Base-by-base conservation (phyloP, 2,329 filamentous ascomycete species). In the Xylariales sp. region DNA sequence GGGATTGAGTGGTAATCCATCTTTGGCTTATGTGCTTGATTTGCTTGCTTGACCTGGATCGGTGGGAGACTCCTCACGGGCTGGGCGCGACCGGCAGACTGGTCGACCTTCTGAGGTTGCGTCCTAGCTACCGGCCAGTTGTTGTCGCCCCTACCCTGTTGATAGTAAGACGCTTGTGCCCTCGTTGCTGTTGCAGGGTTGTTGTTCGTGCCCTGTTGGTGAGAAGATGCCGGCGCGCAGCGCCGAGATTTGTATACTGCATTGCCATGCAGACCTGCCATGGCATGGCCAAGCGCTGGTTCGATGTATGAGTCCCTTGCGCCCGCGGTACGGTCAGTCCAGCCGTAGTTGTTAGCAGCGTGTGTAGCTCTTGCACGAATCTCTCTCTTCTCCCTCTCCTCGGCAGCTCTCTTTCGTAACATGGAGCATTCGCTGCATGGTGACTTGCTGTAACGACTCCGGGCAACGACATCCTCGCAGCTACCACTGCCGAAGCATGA, bases 291-390 rank as follows among this genome's bases (percentile, higher is more conserved):
- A 24, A 52, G 44, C 1, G 14, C 4, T 1, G 51, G 46, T 20
- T 58, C 54, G 15, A 53, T 44, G 3, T 45, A 33, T 11, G 54
- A 55, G 40, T 53, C 51, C 12, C 52, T 46, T 14, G 31, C 46
- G 3, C 43, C 32, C 19, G 14, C 6, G 5, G 12, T 38, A 34
- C 18, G 36, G 8, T 31, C 24, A 29, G 31, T 35, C 50, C 51
- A 57, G 16, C 51, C 51, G 38, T 57, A 52, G 4, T 40, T 38
- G 10, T 37, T 36, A 3, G 51, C 51, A 3, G 54, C 51, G 4
- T 35, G 40, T 1, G 46, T 46, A 10, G 52, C 50, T 10, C 19
- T 10, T 11, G 19, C n/a, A 7, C 20, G 34, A 18, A n/a, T 18
- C 10, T 16, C 11, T 9, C 22, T 27, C n/a, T 4, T 38, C 22